A percentile compares a stretch with the other conserved stretches of the same genome.
Conservation (phyloP, 345 rosid species). For the Citrus inodora region DNA sequence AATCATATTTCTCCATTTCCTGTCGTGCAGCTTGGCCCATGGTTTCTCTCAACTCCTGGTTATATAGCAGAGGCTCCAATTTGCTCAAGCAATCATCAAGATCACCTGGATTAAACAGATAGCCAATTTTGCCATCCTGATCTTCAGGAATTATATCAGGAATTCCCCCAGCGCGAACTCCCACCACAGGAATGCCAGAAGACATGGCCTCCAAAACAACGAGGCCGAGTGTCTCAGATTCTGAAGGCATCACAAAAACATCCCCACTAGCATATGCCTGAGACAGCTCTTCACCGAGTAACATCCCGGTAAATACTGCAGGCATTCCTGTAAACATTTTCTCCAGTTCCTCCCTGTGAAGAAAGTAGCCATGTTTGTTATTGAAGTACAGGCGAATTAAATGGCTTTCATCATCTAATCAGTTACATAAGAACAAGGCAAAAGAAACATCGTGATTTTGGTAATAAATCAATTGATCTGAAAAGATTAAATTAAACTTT, state of each 20-base stretch:
- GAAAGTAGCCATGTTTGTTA: conserved; percentile 8
- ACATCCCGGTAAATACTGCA: conserved; percentile 87
- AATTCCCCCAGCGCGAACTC: conserved; percentile 89
- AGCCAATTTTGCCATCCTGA: conserved; percentile 85
- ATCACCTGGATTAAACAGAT: conserved; percentile 72
- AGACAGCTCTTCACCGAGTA: conserved; percentile 89
- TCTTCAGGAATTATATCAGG: conserved; percentile 93
- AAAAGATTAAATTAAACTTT: not conserved
- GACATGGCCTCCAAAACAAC: conserved; percentile 98
- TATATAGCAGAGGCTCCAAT: conserved; percentile 44
- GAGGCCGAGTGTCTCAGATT: conserved; percentile 93
- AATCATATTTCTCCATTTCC: conserved; percentile 88
- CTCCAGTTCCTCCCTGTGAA: conserved; percentile 78
- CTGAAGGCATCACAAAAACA: conserved; percentile 94
- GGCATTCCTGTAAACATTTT: conserved; percentile 82
- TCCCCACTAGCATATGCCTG: conserved; percentile 98
- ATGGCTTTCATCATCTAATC: not conserved
- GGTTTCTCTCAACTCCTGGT: conserved; percentile 57
- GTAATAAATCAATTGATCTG: not conserved
- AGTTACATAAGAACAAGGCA: not conserved
- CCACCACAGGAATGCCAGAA: conserved; percentile 91
- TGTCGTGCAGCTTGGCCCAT: conserved; percentile 83
- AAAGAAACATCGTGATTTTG: not conserved
- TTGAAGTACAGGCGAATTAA: not conserved
- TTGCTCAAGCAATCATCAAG: conserved; percentile 81